Evolutionary conservation across 1,139 yeast genomes (phyloP).

Genomic region (Debaryomyces subglobosus): DNA sequence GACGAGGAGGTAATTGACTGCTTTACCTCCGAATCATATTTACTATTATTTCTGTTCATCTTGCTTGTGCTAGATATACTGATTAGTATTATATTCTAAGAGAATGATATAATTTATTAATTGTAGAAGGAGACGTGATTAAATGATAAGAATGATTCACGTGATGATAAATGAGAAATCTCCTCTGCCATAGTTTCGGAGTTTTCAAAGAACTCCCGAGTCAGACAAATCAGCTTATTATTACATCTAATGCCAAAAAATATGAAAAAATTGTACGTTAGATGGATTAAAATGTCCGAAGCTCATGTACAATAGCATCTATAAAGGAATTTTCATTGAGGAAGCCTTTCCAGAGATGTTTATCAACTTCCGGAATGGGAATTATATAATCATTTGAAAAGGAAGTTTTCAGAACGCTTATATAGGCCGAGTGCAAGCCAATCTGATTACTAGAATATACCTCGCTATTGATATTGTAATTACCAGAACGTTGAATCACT

Average conservation of each 20-base stretch:
- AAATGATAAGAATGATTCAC: conserved; percentile 8
- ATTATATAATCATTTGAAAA: conserved; percentile 15
- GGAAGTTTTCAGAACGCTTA: conserved; percentile 13
- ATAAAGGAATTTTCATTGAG: conserved; percentile 11
- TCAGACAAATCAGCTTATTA: not conserved
- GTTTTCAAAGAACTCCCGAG: not conserved
- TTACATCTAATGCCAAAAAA: not conserved
- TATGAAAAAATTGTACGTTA: not conserved
- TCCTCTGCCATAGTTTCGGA: not conserved
- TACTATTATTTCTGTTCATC: not conserved
- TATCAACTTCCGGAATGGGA: conserved; percentile 20
- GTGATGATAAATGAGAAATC: conserved; percentile 3
- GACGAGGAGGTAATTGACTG: conserved; percentile 4
- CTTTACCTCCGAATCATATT: not conserved
- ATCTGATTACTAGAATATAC: conserved; percentile 25
- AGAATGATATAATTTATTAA: not conserved
- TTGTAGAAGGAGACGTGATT: conserved; percentile 9
- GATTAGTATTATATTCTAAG: not conserved
- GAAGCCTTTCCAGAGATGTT: conserved; percentile 24
- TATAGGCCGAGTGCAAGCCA: conserved; percentile 27
- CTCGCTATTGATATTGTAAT: conserved; percentile 17
- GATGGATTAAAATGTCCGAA: not conserved
- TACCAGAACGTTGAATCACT: not conserved
- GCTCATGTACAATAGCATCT: conserved; percentile 4
- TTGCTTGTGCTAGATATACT: not conserved